Base-by-base conservation (phyloP, 331 rosid genomes). In the Quercus phellos region DNA sequence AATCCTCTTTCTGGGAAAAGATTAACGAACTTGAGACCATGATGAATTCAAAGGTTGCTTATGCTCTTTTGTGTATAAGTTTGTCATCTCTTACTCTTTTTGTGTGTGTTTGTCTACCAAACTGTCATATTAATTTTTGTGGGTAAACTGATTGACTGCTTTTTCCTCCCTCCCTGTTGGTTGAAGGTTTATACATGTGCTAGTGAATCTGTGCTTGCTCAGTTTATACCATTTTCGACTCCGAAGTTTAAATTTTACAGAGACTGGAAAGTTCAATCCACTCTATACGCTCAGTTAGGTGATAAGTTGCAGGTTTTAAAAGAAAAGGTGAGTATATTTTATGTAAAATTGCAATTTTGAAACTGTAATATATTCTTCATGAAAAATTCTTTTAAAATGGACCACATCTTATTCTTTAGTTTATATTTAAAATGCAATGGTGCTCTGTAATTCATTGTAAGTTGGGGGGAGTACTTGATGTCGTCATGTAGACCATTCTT, bases 111-210 rank as follows among this genome's bases (percentile, higher is more conserved):
- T 5, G 6, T 22, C 12, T 18, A 66, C 58, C 4, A 2, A 14
- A 34, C 10, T 7, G 55, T 29, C 17, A 29, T 26, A 2, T 75
- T 46, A 42, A 17, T 53, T 54, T 54, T 26, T 10, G 24, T 17
- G 80, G 55, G 30, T n/a, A 22, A 60, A 30, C 68, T 26, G 3
- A 38, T 80, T 29, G 14, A 43, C 53, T 13, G 24, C 64, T 63
- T 46, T 2, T 18, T 24, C 51, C 18, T 46, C 53, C 53, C 13
- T 46, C n/a, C 55, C 18, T 79, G 4, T 14, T 29, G 10, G 75
- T 73, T 86, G 85, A 76, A 94, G 98, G 97, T 94, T 21, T 92
- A 90, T 74, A 94, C 99, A 6, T 89, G 94, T 84, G 82, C 51
- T 50, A 85, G 81, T 81, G 99, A 88, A 86, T 90, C 89, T 51